phyloP scores from a whole-genome alignment of 768 basidiomycete genomes.

The Mycena leptocephala region DNA sequence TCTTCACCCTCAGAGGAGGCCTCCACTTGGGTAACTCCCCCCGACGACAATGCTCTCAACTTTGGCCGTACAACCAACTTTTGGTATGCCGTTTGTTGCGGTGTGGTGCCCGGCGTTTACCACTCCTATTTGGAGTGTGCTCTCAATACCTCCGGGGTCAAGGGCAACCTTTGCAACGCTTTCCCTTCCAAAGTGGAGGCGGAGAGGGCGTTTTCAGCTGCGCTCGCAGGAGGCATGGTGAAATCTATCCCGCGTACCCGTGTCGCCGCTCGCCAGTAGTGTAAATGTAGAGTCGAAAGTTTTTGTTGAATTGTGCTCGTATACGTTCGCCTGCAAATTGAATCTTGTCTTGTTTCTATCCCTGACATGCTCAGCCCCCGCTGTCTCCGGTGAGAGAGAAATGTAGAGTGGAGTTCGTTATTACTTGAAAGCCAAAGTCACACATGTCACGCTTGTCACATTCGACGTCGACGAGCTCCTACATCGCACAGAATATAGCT shows the following conservation, averaged over 20 bases:
- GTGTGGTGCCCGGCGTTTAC: conserved; percentile 7
- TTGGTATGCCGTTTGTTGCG: conserved; percentile 4
- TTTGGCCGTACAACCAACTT: neutral
- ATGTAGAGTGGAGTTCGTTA: neutral
- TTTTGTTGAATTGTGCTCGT: too few relatives aligned
- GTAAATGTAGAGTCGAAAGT: too few relatives aligned
- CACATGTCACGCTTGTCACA: neutral
- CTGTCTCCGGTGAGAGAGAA: neutral
- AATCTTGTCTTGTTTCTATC: too few relatives aligned
- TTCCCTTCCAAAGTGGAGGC: neutral
- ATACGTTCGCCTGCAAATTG: too few relatives aligned
- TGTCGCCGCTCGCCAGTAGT: too few relatives aligned
- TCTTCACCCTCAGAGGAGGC: neutral
- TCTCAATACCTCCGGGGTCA: neutral
- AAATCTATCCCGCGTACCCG: neutral
- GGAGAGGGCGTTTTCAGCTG: neutral
- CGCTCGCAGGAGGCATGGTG: neutral
- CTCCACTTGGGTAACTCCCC: neutral
- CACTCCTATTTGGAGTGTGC: neutral
- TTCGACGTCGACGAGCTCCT: neutral
- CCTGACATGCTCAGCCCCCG: too few relatives aligned
- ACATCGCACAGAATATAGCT: too few relatives aligned
- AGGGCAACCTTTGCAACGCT: neutral
- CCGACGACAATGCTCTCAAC: conserved; percentile 1
- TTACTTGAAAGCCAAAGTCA: neutral